phyloP scores from a whole-genome alignment of 23 red algal genomes.

The Gracilariopsis chorda region DNA sequence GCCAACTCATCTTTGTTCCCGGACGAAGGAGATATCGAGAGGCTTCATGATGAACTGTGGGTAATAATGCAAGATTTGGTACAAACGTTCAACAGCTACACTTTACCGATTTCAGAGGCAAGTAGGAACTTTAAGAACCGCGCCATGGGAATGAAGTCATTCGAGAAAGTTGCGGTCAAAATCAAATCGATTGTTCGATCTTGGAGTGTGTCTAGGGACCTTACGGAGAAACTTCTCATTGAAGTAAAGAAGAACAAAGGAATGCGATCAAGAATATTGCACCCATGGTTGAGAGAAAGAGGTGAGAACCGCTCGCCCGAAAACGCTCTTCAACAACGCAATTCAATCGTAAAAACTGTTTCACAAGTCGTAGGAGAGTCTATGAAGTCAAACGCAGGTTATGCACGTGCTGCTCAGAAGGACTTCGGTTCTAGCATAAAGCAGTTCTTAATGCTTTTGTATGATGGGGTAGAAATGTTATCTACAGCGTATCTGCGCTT shows the following conservation, averaged over 20 bases:
- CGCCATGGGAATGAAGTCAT: neutral
- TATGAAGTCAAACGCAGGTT: no score
- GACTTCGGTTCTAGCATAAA: no score
- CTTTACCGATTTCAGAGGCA: neutral
- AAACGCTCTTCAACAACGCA: no score
- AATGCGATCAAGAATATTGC: neutral
- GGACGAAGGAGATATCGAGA: neutral
- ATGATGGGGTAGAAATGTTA: neutral
- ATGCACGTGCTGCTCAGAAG: no score
- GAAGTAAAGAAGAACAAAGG: neutral
- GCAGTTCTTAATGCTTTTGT: no score
- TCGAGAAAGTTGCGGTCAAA: neutral
- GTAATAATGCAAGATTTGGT: neutral
- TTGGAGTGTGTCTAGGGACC: neutral
- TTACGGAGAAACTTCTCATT: neutral
- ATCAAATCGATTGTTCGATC: neutral
- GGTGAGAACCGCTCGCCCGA: no score
- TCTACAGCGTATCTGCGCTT: neutral
- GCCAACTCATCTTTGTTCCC: neutral
- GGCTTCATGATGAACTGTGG: neutral
- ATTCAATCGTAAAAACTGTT: no score
- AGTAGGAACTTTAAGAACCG: neutral
- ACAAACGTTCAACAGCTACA: neutral
- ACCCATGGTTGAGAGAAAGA: slow-evolving; percentile 1
- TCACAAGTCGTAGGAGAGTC: no score